These are phyloP conservation scores for Iberis pinnata DNA, from an alignment of 345 rosid genomes.

Conservation along the genomic window DNA sequence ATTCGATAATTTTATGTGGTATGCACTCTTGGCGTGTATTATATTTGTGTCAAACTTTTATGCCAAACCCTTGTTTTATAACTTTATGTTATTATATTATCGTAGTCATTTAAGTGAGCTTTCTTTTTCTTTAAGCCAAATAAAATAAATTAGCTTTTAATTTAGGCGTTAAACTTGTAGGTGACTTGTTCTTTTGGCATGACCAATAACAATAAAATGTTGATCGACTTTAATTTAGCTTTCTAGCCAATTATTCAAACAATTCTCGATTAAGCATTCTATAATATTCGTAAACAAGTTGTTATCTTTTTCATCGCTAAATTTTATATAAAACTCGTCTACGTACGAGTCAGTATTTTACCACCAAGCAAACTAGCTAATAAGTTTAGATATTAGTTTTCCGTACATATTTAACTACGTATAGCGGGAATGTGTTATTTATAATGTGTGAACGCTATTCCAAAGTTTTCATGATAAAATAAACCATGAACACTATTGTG, in stretches of 20 bases:
- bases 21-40: conserved; percentile 30
- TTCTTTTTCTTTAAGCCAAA: conserved; percentile 25
- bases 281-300: not conserved
- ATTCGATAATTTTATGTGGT: conserved; percentile 26
- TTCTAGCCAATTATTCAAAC: conserved; percentile 19
- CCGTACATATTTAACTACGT: too few relatives aligned
- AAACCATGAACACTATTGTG: too few relatives aligned
- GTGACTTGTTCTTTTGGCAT: conserved; percentile 20
- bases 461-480: too few relatives aligned
- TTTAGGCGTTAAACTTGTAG: conserved; percentile 7
- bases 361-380: too few relatives aligned
- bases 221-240: conserved; percentile 20
- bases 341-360: too few relatives aligned
- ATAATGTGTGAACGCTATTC: too few relatives aligned
- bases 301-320: too few relatives aligned
- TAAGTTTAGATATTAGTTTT: too few relatives aligned
- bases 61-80: conserved; percentile 32
- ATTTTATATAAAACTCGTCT: too few relatives aligned
- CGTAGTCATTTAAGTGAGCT: conserved; percentile 26
- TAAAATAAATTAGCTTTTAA: not conserved
- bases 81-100: conserved; percentile 23
- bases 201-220: conserved; percentile 13
- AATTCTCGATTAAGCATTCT: not conserved
- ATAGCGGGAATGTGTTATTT: too few relatives aligned
- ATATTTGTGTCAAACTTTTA: conserved; percentile 28